These are phyloP conservation scores for Climacium dendroides DNA, from an alignment of 225 moss, liverwort and hornwort genomes.

Conservation along the genomic window DNA sequence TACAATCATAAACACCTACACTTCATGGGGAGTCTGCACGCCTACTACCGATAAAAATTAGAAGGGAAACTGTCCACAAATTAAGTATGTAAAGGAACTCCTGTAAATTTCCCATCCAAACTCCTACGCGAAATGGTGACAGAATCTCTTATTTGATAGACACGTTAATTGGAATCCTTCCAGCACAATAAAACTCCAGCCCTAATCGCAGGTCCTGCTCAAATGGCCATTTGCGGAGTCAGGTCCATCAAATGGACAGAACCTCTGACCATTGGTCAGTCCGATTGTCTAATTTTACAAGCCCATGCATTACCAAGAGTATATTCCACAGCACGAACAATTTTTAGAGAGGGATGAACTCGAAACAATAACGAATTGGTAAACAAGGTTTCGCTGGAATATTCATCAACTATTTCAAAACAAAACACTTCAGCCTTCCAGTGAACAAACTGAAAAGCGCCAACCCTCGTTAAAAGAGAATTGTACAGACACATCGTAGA, in stretches of 20 bases:
- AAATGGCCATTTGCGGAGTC: not conserved
- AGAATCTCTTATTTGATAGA: not conserved
- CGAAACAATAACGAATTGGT: slow-evolving; percentile 27
- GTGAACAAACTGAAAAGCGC: not conserved
- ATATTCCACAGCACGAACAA: not conserved
- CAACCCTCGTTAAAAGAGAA: not conserved
- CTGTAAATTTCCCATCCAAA: not conserved
- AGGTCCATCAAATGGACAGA: not conserved
- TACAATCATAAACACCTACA: not conserved
- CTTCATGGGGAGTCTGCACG: not conserved
- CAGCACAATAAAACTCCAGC: not conserved
- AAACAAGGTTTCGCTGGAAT: slow-evolving; percentile 23
- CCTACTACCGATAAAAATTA: not conserved
- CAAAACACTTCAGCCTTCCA: not conserved
- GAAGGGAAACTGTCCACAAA: not conserved
- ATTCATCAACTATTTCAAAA: not conserved
- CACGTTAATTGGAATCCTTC: not conserved
- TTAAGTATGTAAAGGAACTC: not conserved
- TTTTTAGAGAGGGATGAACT: not conserved
- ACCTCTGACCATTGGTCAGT: not conserved
- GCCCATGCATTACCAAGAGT: not conserved
- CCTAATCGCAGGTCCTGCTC: not conserved
- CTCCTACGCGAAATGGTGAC: not conserved
- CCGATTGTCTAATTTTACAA: not conserved
- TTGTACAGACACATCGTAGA: not conserved